Conservation (phyloP, 2,329 filamentous ascomycete genomes). For the Ustulina deusta region DNA sequence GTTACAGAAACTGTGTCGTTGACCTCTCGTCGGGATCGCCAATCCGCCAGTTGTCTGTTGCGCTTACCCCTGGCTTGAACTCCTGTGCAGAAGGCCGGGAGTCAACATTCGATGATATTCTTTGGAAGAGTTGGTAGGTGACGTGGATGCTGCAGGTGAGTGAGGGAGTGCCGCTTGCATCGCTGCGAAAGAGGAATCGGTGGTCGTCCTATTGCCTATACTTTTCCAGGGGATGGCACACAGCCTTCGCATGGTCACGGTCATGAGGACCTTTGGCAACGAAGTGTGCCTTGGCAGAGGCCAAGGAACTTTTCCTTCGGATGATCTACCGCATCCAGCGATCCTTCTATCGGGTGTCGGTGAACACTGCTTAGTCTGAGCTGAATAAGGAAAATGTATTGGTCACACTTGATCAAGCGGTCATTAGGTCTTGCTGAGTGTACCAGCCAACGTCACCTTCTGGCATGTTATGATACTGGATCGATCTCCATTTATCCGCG, state of each 20-base stretch:
- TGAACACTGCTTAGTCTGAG: slow-evolving; percentile 36
- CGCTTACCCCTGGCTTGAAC: slow-evolving; percentile 29
- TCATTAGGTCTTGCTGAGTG: slow-evolving; percentile 29
- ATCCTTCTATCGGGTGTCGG: slow-evolving; percentile 36
- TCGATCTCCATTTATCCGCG: slow-evolving; percentile 42
- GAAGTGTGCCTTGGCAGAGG: slow-evolving; percentile 31
- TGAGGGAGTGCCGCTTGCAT: slow-evolving; percentile 29
- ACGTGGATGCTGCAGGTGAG: slow-evolving; percentile 37
- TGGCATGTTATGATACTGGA: slow-evolving; percentile 33
- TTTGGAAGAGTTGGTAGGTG: slow-evolving; percentile 27
- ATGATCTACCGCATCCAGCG: slow-evolving; percentile 38
- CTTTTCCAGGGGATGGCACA: slow-evolving; percentile 16
- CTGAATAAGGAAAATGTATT: slow-evolving; percentile 38
- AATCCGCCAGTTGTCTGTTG: slow-evolving; percentile 22
- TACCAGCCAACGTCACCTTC: slow-evolving; percentile 33
- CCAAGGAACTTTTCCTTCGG: slow-evolving; percentile 29
- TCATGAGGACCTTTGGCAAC: slow-evolving; percentile 23
- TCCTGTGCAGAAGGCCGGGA: slow-evolving; percentile 18
- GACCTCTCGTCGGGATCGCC: slow-evolving; percentile 31
- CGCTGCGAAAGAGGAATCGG: slow-evolving; percentile 20
- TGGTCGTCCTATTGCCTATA: slow-evolving; percentile 19
- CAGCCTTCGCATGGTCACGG: slow-evolving; percentile 22
- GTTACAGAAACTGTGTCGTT: slow-evolving; percentile 32
- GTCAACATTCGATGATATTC: slow-evolving; percentile 24
- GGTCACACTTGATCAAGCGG: slow-evolving; percentile 26